These are phyloP conservation scores for Amanita pallidorosea DNA, from an alignment of 768 basidiomycete genomes.

Conservation along the genomic window DNA sequence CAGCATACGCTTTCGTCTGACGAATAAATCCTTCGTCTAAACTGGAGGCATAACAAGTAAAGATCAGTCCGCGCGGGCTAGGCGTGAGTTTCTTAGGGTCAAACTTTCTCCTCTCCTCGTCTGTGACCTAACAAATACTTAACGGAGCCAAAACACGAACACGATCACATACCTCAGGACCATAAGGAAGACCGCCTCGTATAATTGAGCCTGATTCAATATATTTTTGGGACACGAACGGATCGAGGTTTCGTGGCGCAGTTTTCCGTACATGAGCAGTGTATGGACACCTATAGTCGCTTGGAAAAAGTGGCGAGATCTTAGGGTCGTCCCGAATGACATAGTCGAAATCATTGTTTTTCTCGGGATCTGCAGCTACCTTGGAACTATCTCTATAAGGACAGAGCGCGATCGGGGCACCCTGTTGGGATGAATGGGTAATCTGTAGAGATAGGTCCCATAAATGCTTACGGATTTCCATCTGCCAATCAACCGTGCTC, in stretches of 20 bases:
- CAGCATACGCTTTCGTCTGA: neutral
- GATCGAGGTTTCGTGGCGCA: neutral
- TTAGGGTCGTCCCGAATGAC: neutral
- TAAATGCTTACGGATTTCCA: neutral
- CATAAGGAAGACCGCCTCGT: neutral
- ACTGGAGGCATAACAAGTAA: neutral
- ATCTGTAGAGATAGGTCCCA: neutral
- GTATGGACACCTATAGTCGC: neutral
- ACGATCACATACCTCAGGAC: neutral
- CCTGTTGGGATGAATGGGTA: neutral
- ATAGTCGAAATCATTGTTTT: neutral
- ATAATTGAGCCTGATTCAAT: neutral
- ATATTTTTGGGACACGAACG: neutral
- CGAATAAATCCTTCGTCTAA: neutral
- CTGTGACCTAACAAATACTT: too few relatives aligned
- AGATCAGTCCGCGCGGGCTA: neutral
- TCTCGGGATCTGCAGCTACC: neutral
- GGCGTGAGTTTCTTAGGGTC: neutral
- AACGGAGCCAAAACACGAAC: too few relatives aligned
- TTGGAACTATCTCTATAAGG: neutral
- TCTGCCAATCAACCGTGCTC: neutral
- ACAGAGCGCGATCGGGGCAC: neutral
- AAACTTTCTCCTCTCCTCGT: neutral
- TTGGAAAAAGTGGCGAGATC: too few relatives aligned
- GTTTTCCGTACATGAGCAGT: neutral